Percentiles rank a stretch among this genome's conserved stretches.
Conservation (phyloP, 2,329 filamentous ascomycete genomes). For the Fusarium tupiense region DNA sequence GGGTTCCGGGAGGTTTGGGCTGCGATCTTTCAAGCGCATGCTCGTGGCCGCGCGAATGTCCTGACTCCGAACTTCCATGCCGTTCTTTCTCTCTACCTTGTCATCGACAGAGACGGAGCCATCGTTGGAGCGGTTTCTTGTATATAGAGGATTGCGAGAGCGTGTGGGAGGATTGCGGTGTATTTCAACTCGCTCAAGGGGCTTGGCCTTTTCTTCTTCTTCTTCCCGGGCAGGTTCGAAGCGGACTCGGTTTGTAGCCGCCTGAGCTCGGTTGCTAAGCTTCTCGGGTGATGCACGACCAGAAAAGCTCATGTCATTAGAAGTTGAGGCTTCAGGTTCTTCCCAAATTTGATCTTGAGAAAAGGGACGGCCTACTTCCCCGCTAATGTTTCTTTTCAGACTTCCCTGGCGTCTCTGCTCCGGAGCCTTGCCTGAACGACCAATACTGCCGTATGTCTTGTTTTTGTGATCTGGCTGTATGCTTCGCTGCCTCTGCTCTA, state of each 20-base stretch:
- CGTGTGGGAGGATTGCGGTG: slow-evolving; percentile 85
- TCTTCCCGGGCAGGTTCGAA: slow-evolving; percentile 56
- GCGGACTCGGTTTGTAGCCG: slow-evolving; percentile 46
- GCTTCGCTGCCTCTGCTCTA: slow-evolving; percentile 35
- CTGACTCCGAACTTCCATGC: slow-evolving; percentile 83
- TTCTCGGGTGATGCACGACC: slow-evolving; percentile 48
- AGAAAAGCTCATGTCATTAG: slow-evolving; percentile 20
- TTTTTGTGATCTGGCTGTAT: slow-evolving; percentile 38
- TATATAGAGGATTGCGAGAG: slow-evolving; percentile 84
- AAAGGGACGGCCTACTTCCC: slow-evolving; percentile 72
- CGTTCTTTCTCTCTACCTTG: slow-evolving; percentile 73
- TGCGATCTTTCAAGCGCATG: slow-evolving; percentile 87
- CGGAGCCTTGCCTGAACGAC: slow-evolving; percentile 49
- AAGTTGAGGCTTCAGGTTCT: slow-evolving; percentile 69
- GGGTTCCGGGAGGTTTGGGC: slow-evolving; percentile 85
- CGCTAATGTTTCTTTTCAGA: slow-evolving; percentile 75
- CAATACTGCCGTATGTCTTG: slow-evolving; percentile 56
- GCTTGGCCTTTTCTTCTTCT: slow-evolving; percentile 48
- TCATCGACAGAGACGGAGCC: slow-evolving; percentile 49
- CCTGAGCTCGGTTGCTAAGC: slow-evolving; percentile 47
- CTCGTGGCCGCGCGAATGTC: slow-evolving; percentile 92
- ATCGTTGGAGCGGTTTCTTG: slow-evolving; percentile 64
- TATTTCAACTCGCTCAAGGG: slow-evolving; percentile 73
- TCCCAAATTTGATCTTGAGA: slow-evolving; percentile 88
- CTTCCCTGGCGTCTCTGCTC: slow-evolving; percentile 69